Percentiles rank a stretch among this genome's conserved stretches.
Conservation (phyloP, 805 yeast species). For the Cyberlindnera mycetangii region DNA sequence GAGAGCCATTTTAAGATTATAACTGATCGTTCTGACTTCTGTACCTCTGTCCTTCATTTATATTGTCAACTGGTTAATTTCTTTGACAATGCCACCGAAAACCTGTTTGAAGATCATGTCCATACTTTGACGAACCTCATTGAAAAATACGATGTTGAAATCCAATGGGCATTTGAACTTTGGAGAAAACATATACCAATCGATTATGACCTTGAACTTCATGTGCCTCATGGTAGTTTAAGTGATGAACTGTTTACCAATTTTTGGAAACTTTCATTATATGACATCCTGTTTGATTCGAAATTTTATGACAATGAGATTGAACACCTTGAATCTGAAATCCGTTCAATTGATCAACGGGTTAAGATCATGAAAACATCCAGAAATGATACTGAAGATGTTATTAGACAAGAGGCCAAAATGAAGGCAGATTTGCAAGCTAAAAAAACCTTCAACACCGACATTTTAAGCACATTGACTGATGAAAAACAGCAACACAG, state of each 20-base stretch:
- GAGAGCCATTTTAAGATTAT: slow-evolving; percentile 64
- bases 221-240: slow-evolving; percentile 29
- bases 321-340: slow-evolving; percentile 36
- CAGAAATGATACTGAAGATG: slow-evolving; percentile 9
- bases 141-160: slow-evolving; percentile 41
- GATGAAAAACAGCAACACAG: slow-evolving; percentile 36
- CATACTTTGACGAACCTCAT: slow-evolving; percentile 41
- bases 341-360: slow-evolving; percentile 36
- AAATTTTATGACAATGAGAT: slow-evolving; percentile 48
- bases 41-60: slow-evolving; percentile 62
- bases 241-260: slow-evolving; percentile 45
- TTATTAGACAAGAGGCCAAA: slow-evolving; percentile 21
- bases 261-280: slow-evolving; percentile 74
- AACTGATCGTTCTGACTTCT: slow-evolving; percentile 70
- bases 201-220: slow-evolving; percentile 22
- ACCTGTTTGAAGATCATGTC: slow-evolving; percentile 35
- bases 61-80: slow-evolving; percentile 56
- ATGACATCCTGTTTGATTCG: slow-evolving; percentile 61
- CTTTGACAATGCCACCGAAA: slow-evolving; percentile 36
- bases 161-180: slow-evolving; percentile 70
- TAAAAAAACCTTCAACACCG: slow-evolving; percentile 11
- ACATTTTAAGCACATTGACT: slow-evolving; percentile 5
- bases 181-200: slow-evolving; percentile 56
- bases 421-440: slow-evolving; percentile 19
- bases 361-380: slow-evolving; percentile 19